A percentile compares a stretch with the other conserved stretches of the same genome.
Evolutionary conservation across 148 eudicot genomes (phyloP).

Genomic region (Silene conica): DNA sequence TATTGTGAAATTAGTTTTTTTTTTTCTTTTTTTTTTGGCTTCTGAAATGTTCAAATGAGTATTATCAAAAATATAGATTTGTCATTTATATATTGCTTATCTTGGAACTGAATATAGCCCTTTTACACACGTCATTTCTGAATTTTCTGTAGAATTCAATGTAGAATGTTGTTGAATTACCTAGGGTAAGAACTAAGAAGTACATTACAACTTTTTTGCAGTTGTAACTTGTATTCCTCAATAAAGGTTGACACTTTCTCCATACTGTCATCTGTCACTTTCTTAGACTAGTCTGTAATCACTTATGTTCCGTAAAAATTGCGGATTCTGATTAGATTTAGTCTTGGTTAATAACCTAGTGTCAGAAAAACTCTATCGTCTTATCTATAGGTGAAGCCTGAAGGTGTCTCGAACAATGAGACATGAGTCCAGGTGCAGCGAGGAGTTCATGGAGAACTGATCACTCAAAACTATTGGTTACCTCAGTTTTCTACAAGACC

Average conservation of each 20-base stretch:
- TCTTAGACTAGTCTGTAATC: too few species aligned
- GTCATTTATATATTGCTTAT: neutral
- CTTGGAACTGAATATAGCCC: neutral
- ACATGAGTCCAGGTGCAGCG: too few species aligned
- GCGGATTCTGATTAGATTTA: too few species aligned
- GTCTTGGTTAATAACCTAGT: too few species aligned
- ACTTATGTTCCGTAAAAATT: too few species aligned
- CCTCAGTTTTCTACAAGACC: too few species aligned
- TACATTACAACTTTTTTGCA: neutral
- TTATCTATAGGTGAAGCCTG: too few species aligned
- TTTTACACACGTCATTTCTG: neutral
- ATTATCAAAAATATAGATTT: conserved; percentile 6
- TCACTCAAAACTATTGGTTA: too few species aligned
- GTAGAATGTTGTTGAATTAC: neutral
- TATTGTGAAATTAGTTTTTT: conserved; percentile 26
- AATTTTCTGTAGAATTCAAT: neutral
- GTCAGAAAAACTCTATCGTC: too few species aligned
- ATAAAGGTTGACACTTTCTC: neutral
- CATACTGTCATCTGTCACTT: too few species aligned
- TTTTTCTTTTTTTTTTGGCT: neutral
- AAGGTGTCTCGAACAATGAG: too few species aligned
- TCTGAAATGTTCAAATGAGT: neutral
- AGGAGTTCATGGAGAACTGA: too few species aligned
- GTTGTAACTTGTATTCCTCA: conserved; percentile 3
- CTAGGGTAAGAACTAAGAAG: neutral